phyloP scores from a whole-genome alignment of 257 asterid genomes.

The Solanum appendiculatum region DNA sequence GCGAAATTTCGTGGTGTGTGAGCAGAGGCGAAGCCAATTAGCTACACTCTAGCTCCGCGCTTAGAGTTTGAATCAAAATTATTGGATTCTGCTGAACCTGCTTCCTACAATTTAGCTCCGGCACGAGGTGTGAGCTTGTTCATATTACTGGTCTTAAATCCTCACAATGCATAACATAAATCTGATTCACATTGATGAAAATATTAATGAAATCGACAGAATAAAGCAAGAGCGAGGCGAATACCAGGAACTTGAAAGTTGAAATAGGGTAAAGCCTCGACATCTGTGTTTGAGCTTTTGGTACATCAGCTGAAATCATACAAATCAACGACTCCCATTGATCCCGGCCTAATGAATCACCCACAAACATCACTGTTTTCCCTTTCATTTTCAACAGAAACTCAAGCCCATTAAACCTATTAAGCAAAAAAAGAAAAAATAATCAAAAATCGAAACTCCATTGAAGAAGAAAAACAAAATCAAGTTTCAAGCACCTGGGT shows the following conservation, averaged over 20 bases:
- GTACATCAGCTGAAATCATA: conserved; percentile 59
- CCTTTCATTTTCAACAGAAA: conserved; percentile 30
- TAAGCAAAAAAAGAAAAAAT: not conserved
- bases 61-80: not conserved
- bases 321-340: conserved; percentile 92
- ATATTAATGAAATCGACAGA: not conserved
- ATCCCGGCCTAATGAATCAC: conserved; percentile 85
- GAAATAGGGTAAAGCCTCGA: conserved; percentile 61
- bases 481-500: conserved; percentile 40
- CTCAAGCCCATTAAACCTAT: conserved; percentile 34
- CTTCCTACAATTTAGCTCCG: not conserved
- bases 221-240: not conserved
- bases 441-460: not conserved
- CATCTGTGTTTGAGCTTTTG: conserved; percentile 53
- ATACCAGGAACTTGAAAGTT: conserved; percentile 63
- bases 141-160: not conserved
- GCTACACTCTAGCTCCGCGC: not conserved
- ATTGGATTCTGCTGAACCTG: not conserved
- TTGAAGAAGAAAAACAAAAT: not conserved
- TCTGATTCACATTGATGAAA: not conserved
- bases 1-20: not conserved
- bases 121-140: not conserved
- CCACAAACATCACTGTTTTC: conserved; percentile 83
- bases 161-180: not conserved
- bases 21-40: not conserved